A percentile compares a stretch with the other conserved stretches of the same genome.
These are phyloP conservation scores for Pseudogymnoascus sp. DNA, from an alignment of 2,329 filamentous ascomycete genomes.

Conservation along the genomic window DNA sequence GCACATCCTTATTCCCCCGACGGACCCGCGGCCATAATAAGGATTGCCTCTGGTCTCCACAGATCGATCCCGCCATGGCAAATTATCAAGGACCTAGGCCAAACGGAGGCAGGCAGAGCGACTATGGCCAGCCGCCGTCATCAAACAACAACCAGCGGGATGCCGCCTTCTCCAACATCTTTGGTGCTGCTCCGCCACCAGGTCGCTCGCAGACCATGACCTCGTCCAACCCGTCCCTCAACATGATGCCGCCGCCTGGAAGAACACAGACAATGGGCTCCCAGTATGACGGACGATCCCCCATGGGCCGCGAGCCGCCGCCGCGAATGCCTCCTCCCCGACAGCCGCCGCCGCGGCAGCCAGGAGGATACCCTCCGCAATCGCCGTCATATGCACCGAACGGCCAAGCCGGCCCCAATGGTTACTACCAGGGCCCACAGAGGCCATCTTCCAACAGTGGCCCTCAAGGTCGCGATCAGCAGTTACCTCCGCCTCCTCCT, in stretches of 20 bases:
- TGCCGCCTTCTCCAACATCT: constrained; percentile 93
- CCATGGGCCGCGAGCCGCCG: constrained; percentile 16
- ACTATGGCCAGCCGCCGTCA: constrained; percentile 34
- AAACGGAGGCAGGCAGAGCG: constrained; percentile 37
- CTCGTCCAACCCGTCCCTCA: constrained; percentile 56
- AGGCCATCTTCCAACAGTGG: constrained; percentile 18
- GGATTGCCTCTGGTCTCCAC: constrained; percentile 7
- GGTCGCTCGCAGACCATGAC: constrained; percentile 96
- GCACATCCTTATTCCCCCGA: not conserved
- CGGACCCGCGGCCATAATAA: constrained; percentile 3
- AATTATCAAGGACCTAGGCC: constrained; percentile 54
- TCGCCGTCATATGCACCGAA: constrained; percentile 19
- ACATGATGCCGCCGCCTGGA: constrained; percentile 49
- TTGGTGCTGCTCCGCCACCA: constrained; percentile 75
- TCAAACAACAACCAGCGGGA: constrained; percentile 67
- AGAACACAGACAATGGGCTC: constrained; percentile 69
- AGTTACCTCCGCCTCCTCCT: constrained; percentile 50
- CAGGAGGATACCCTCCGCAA: constrained; percentile 27
- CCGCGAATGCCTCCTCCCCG: constrained; percentile 53
- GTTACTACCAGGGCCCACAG: constrained; percentile 42
- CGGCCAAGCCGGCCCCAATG: constrained; percentile 34
- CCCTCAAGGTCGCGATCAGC: constrained; percentile 33
- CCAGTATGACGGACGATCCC: constrained; percentile 26
- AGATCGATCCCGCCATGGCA: constrained; percentile 35
- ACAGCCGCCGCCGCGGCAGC: constrained; percentile 46